Evolutionary conservation across 179 eudicot species (phyloP), one percentile per base, ranked within the genome.

Genomic region (Vitellaria paradoxa): DNA sequence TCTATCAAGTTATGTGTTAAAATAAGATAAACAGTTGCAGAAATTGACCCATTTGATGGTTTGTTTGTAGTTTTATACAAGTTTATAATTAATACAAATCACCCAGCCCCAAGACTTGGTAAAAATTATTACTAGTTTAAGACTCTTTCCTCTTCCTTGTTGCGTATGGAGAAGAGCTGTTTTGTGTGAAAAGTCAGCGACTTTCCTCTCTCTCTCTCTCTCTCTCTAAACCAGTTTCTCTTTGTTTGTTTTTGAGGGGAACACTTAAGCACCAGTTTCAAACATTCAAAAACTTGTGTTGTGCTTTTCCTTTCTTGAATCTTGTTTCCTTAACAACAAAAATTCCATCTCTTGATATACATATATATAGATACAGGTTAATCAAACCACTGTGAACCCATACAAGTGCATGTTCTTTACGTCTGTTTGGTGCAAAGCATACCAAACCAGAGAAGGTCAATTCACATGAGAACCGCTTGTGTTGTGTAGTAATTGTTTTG

Each of bases 171-270:
- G 79, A 71, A 72, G 77, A 70, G 73, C 72, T 76, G 62, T 72
- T 63, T 57, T 59, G 67, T 71, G 77, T 57, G 52, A 72, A 81
- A 76, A 77, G 80, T 76, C 83, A 81, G 77, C 80, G 77, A 18
- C 52, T 65, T 24, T 53, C 55, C 55, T 60, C 74, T 59, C 72
- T 47, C 57, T 69, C 46, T 73, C 72, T 79, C 81, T 79, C 82
- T 74, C 63, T 74, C 50, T 12, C 60, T 42, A 7, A 55, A 57
- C 68, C 75, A 59, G 55, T 66, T 50, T 70, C 70, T 20, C 62
- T 65, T 42, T 49, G 70, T 70, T 52, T 64, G 59, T 78, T 63
- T 76, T 70, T 70, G 63, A 69, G 69, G 23, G 65, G 61, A 73
- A 45, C 53, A 76, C 21, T 30, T 2, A 30, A 30, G 37, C 79